A percentile compares a stretch with the other conserved stretches of the same genome.
Conservation (phyloP, 1,284 basidiomycete species). For the Meira nashicola region DNA sequence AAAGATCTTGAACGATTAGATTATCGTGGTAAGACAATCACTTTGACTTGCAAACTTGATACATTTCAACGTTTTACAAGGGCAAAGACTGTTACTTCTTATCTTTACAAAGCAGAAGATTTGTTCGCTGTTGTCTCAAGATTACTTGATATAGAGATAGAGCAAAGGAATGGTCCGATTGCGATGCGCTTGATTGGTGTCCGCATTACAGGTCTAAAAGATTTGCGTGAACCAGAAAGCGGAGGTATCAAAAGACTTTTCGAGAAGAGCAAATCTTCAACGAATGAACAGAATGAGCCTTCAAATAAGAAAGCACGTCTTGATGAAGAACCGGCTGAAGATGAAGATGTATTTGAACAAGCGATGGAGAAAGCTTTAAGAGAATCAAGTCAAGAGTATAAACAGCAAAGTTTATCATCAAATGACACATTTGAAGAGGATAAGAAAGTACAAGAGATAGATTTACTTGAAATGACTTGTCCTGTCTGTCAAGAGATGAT, state of each 20-base stretch:
- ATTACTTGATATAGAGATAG: slow-evolving; percentile 33
- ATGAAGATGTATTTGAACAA: slow-evolving; percentile 1
- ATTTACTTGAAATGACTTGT: slow-evolving; percentile 13
- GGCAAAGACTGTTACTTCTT: slow-evolving; percentile 21
- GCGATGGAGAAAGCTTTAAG: neutral
- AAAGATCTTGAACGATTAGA: slow-evolving; percentile 36
- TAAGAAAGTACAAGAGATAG: neutral
- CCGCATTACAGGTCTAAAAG: slow-evolving; percentile 28
- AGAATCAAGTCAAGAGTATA: neutral
- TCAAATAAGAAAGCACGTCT: slow-evolving; percentile 12
- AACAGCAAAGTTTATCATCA: neutral
- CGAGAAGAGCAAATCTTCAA: neutral
- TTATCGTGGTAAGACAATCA: slow-evolving; percentile 41
- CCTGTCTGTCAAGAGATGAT: slow-evolving; percentile 22
- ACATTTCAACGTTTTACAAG: slow-evolving; percentile 46
- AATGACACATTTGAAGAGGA: neutral
- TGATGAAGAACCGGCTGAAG: neutral
- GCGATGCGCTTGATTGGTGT: slow-evolving; percentile 43
- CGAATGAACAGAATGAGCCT: slow-evolving; percentile 15
- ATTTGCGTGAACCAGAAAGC: slow-evolving; percentile 7
- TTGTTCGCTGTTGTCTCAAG: slow-evolving; percentile 29
- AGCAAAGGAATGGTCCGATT: slow-evolving; percentile 18
- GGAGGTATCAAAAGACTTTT: slow-evolving; percentile 4
- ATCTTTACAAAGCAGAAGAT: slow-evolving; percentile 31
- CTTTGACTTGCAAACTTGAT: slow-evolving; percentile 41